Conservation (phyloP, 2,329 filamentous ascomycete genomes). For the Diaporthe capsici region DNA sequence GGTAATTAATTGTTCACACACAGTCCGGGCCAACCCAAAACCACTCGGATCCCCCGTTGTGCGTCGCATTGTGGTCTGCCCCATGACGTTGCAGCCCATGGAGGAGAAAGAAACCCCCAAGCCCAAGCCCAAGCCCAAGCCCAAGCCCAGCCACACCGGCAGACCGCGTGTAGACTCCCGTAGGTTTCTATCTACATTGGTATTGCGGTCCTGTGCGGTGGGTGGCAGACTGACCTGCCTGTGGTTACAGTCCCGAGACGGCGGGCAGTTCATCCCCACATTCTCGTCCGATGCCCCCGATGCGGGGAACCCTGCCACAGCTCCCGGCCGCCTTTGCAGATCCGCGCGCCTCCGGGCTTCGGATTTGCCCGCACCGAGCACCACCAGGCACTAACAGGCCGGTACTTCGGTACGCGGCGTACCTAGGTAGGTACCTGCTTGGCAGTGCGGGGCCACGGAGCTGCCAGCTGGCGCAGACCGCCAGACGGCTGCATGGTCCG, state of each 20-base stretch:
- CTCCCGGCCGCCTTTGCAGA: background rate
- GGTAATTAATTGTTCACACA: no score
- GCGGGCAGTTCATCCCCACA: conserved; percentile 26
- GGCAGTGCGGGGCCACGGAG: no score
- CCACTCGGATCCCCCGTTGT: background rate
- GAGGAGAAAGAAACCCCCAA: background rate
- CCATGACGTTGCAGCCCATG: conserved; percentile 14
- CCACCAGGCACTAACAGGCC: no score
- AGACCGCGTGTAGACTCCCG: background rate
- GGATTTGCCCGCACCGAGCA: no score
- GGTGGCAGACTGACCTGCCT: background rate
- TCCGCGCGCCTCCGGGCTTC: background rate
- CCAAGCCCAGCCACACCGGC: background rate
- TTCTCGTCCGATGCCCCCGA: background rate
- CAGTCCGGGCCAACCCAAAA: no score
- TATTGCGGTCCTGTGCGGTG: no score
- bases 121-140: background rate
- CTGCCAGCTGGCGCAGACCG: conserved; percentile 9
- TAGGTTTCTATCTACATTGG: no score
- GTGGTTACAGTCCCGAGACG: background rate
- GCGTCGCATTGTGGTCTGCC: conserved; percentile 5
- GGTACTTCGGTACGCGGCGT: no score
- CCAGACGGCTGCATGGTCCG: background rate
- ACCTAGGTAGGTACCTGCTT: background rate
- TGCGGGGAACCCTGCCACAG: conserved; percentile 30